phyloP scores from a whole-genome alignment of 805 yeast species.

The Lipomyces starkeyi region DNA sequence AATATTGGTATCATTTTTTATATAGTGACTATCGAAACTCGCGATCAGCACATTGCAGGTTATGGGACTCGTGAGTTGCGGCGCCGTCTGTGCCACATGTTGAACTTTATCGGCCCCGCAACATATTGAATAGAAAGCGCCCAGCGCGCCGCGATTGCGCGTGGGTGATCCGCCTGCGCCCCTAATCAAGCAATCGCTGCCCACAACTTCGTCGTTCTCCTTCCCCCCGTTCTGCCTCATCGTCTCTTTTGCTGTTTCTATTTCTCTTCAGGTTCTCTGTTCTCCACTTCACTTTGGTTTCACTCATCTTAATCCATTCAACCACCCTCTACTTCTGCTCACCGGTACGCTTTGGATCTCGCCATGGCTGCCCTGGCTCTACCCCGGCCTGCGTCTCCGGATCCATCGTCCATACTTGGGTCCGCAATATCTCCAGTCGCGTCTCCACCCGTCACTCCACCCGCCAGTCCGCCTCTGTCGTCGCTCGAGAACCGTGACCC shows the following conservation, averaged over 20 bases:
- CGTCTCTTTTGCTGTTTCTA: background rate
- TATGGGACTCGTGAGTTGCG: background rate
- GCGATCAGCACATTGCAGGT: background rate
- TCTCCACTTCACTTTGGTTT: background rate
- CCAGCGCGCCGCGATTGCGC: background rate
- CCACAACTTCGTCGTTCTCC: background rate
- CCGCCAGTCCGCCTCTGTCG: slow-evolving; percentile 7
- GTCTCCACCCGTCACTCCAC: slow-evolving; percentile 9
- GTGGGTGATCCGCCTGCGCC: background rate
- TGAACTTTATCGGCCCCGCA: slow-evolving; percentile 1
- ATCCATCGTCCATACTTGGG: slow-evolving; percentile 2
- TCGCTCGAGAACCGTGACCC: slow-evolving; percentile 8
- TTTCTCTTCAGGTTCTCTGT: background rate
- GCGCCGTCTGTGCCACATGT: background rate
- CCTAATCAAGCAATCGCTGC: background rate
- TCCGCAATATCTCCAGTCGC: slow-evolving; percentile 3
- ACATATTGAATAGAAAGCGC: background rate
- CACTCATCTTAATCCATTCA: background rate
- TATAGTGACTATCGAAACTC: background rate
- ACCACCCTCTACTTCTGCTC: no score
- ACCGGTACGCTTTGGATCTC: background rate
- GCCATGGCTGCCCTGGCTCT: slow-evolving; percentile 18
- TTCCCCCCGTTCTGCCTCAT: background rate
- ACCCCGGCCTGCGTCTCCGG: slow-evolving; percentile 15
- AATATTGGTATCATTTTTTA: no score